Evolutionary conservation across 2,329 filamentous ascomycete species (phyloP), one percentile per base, ranked within the genome.

Genomic region (Thielaviopsis euricoi): DNA sequence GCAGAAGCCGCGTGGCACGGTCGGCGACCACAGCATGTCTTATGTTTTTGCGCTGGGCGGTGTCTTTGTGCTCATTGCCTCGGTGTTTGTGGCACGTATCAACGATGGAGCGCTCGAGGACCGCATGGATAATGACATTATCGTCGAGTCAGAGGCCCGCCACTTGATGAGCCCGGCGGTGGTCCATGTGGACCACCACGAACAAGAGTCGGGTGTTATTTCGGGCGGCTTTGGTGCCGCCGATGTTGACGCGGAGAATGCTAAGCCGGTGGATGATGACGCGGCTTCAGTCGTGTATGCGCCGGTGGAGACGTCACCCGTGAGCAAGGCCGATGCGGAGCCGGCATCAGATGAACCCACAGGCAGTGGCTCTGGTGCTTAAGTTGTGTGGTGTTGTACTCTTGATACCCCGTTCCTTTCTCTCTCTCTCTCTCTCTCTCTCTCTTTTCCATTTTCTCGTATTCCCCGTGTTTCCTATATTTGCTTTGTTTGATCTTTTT

Each of bases 1-100:
- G 65, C 90, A 97, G 72, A 95, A 95, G 70, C 89, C 88, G 0
- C 79, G 91, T 62, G 90, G 89, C 4, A 80, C 78, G 4, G 85
- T 88, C 0, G 90, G 89, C 37, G 91, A 97, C 71, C 82, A 86
- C 63, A 94, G 87, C 68, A 87, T 96, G 54, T 83, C 85, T 17
- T 88, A 91, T 73, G 89, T 95, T 49, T 73, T 97, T 64, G 81
- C 90, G 21, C 83, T 94, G 58, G 90, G 89, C 1, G 91, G 90
- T 1, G 70, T 86, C 50, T 87, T 86, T 62, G 87, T 89, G 1
- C 68, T 96, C 53, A 72, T 85, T 2, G 87, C 91, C 6, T 88
- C 86, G 5, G 87, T 79, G 64, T 78, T 91, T 66, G 84, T 88
- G 12, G 74, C 77, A 55, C 75, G 77, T 59, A 81, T 93, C 40